A percentile compares a stretch with the other conserved stretches of the same genome.
Evolutionary conservation across 2,329 filamentous ascomycete genomes (phyloP).

Genomic region (Penicillium rolfsii): DNA sequence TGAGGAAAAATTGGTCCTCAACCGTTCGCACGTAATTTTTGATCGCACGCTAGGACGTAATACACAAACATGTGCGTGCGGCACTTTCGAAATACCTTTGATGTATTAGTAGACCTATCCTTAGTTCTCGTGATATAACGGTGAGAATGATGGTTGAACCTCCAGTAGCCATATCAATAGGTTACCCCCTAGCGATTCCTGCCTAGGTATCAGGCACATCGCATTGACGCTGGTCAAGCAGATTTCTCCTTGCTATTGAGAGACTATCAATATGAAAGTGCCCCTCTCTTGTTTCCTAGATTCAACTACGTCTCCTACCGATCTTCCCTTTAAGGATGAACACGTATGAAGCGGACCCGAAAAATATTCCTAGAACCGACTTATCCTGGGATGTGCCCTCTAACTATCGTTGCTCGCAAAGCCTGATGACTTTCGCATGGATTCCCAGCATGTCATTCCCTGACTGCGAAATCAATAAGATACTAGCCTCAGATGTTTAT

Average conservation of each 20-base stretch:
- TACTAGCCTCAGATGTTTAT: slow-evolving; percentile 40
- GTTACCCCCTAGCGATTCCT: neutral
- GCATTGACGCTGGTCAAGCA: neutral
- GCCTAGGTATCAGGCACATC: neutral
- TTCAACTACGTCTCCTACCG: neutral
- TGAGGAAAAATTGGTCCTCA: too few relatives aligned
- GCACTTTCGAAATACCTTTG: too few relatives aligned
- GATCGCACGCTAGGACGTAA: too few relatives aligned
- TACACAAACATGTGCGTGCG: too few relatives aligned
- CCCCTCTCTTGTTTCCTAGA: neutral
- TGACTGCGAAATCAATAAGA: neutral
- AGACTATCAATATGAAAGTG: neutral
- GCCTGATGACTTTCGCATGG: neutral
- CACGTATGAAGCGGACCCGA: neutral
- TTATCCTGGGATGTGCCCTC: neutral
- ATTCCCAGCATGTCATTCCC: neutral
- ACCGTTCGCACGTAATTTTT: too few relatives aligned
- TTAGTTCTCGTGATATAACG: too few relatives aligned
- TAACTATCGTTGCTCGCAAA: neutral
- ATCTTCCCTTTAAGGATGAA: neutral
- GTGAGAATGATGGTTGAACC: neutral
- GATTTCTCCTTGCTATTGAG: neutral
- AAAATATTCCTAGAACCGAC: neutral
- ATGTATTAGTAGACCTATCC: too few relatives aligned
- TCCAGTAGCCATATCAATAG: neutral